Evolutionary conservation across 805 yeast species (phyloP).

Genomic region (Brettanomyces naardenensis): DNA sequence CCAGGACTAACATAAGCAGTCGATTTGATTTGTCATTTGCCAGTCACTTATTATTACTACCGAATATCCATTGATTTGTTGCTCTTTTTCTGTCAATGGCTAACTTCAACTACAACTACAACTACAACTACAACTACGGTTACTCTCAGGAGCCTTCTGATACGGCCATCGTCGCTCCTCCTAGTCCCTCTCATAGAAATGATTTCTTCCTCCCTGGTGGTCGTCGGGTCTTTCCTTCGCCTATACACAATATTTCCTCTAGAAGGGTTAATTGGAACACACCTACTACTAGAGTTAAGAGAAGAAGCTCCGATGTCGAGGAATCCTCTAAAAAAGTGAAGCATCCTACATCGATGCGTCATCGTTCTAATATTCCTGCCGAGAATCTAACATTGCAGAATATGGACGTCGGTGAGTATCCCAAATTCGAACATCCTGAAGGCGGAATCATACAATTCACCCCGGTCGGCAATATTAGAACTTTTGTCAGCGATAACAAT

Average conservation of each 20-base stretch:
- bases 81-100: too few species aligned
- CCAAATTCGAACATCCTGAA: constrained; percentile 51
- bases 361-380: constrained; percentile 1
- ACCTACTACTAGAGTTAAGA: constrained; percentile 16
- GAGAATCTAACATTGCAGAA: constrained; percentile 20
- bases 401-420: constrained; percentile 37
- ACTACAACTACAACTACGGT: too few species aligned
- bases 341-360: constrained; percentile 5
- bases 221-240: not conserved
- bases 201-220: not conserved
- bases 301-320: constrained; percentile 29
- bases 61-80: too few species aligned
- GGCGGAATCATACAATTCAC: constrained; percentile 57
- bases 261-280: not conserved
- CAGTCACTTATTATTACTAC: too few species aligned
- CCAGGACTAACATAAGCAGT: too few species aligned
- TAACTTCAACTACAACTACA: too few species aligned
- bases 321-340: constrained; percentile 24
- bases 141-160: too few species aligned
- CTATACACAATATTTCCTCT: constrained; percentile 7
- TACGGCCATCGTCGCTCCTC: not conserved
- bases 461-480: constrained; percentile 54
- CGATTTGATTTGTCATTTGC: too few species aligned
- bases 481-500: constrained; percentile 33
- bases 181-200: not conserved